A percentile compares a stretch with the other conserved stretches of the same genome.
Conservation (phyloP, 2,329 filamentous ascomycete species). For the Aspergillus niger region DNA sequence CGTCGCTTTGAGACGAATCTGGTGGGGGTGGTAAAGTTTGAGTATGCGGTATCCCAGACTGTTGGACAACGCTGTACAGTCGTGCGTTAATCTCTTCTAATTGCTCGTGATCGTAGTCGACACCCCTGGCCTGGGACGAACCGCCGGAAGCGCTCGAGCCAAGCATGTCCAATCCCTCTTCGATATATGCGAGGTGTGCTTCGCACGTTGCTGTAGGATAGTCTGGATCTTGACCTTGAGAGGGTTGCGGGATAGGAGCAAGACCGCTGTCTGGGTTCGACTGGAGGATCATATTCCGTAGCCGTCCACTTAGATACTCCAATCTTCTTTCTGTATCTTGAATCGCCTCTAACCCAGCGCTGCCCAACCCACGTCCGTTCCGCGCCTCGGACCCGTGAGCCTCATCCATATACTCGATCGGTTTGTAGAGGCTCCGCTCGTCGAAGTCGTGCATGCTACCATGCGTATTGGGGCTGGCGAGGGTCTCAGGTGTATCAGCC, state of each 20-base stretch:
- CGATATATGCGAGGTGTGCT: slow-evolving; percentile 70
- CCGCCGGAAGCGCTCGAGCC: slow-evolving; percentile 48
- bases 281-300: slow-evolving; percentile 67
- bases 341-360: slow-evolving; percentile 51
- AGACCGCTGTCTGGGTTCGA: slow-evolving; percentile 39
- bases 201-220: slow-evolving; percentile 41
- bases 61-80: slow-evolving; percentile 60
- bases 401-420: slow-evolving; percentile 66
- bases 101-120: slow-evolving; percentile 51
- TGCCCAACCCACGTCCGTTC: slow-evolving; percentile 17
- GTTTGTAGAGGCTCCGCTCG: slow-evolving; percentile 71
- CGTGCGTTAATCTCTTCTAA: slow-evolving; percentile 66
- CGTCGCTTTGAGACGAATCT: slow-evolving; percentile 55
- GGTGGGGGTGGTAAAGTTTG: slow-evolving; percentile 61
- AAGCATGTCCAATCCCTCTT: slow-evolving; percentile 64
- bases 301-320: slow-evolving; percentile 65
- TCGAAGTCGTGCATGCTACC: slow-evolving; percentile 69
- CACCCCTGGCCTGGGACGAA: slow-evolving; percentile 7
- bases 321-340: slow-evolving; percentile 66
- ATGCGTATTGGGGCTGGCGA: slow-evolving; percentile 60
- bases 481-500: slow-evolving; percentile 74
- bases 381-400: slow-evolving; percentile 32
- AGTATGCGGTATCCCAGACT: slow-evolving; percentile 46
- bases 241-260: slow-evolving; percentile 39
- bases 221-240: slow-evolving; percentile 28